Base-by-base conservation (phyloP, 2,329 filamentous ascomycete genomes). In the Bipolaris gigantea region DNA sequence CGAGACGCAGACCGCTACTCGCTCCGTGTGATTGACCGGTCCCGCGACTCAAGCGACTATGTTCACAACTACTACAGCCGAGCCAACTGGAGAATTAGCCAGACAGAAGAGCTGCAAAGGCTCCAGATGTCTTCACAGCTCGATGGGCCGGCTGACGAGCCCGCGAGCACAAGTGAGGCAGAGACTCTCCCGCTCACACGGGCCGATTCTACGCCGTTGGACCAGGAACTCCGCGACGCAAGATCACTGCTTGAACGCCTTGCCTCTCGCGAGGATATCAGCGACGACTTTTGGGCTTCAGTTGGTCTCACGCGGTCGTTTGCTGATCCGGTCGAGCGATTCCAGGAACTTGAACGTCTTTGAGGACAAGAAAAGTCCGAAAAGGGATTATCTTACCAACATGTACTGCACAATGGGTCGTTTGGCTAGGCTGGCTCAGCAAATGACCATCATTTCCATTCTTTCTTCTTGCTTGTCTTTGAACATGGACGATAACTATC, bases 231-330 rank as follows among this genome's bases (percentile, higher is more conserved):
- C 23, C 80, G 83, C 19, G 84, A 86, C 41, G 88, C 92, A 82
- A 87, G 89, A 62, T 81, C 81, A 46, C 88, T 95, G 42, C 80
- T 94, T 33, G 85, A 87, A 62, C 82, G 85, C 39, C 80, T 95
- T 50, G 85, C 87, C 32, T 81, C 83, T 16, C 80, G 89, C 21
- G 83, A 90, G 66, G 89, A 92, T 63, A 88, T 94, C 49, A 88
- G 89, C 0, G 89, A 94, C 57, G 86, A 90, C 60, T 92, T 88
- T 85, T 95, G 90, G 90, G 73, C 73, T 48, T 76, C 73, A 18
- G 75, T 78, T 16, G 77, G 77, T 11, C 59, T 79, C 52, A 65
- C 66, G 40, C 64, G 69, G n/a, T 64, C 66, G 3, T 63, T 73
- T 50, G 64, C 70, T 1, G 70, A 73, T 48, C 67, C 68, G n/a